Percentiles rank a stretch among this genome's conserved stretches.
Conservation (phyloP, 2,329 filamentous ascomycete genomes). For the Aspergillus sp. region DNA sequence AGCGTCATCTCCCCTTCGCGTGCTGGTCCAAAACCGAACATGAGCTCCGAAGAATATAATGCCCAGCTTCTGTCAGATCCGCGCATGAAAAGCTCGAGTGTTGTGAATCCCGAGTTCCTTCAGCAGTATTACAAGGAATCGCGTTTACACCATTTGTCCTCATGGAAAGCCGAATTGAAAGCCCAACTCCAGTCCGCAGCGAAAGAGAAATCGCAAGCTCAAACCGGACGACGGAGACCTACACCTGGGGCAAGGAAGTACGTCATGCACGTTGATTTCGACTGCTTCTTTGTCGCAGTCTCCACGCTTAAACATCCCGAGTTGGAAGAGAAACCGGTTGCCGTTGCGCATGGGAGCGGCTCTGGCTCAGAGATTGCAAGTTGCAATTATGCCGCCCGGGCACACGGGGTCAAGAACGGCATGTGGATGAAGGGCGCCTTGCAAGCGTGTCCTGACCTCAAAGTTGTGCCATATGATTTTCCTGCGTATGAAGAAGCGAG, state of each 20-base stretch:
- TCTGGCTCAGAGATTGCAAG: conserved; percentile 92
- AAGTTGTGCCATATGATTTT: conserved; percentile 94
- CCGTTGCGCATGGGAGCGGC: conserved; percentile 83
- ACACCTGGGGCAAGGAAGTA: conserved; percentile 70
- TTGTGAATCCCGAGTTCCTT: conserved; percentile 88
- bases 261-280: conserved; percentile 94
- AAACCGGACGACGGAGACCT: conserved; percentile 52
- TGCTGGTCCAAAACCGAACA: conserved; percentile 37
- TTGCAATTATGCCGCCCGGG: conserved; percentile 89
- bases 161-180: conserved; percentile 95
- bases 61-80: conserved; percentile 80
- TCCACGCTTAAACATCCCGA: conserved; percentile 78
- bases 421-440: conserved; percentile 98
- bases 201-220: conserved; percentile 59
- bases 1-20: conserved; percentile 18
- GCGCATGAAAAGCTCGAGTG: conserved; percentile 80
- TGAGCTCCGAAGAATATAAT: conserved; percentile 94
- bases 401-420: conserved; percentile 88
- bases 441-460: conserved; percentile 79
- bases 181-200: conserved; percentile 80
- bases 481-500: conserved; percentile 92
- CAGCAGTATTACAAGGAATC: conserved; percentile 96
- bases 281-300: conserved; percentile 96
- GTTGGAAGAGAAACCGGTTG: conserved; percentile 74
- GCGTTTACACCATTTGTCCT: conserved; percentile 88